These are phyloP conservation scores for Chaetoceros tenuissimus DNA, from an alignment of 108 stramenopile species.

Conservation along the genomic window DNA sequence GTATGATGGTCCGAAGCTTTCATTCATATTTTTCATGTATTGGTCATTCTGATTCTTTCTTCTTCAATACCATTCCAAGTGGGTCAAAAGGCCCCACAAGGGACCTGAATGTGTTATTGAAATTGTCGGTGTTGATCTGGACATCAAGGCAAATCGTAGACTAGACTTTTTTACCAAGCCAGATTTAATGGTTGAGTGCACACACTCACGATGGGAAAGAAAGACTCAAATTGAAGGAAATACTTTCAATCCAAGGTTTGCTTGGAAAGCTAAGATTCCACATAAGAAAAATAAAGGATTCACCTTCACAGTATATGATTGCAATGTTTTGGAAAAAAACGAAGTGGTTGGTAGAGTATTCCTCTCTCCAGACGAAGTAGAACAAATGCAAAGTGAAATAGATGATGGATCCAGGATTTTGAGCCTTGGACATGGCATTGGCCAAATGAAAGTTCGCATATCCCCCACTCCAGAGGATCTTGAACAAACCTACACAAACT, in stretches of 20 bases:
- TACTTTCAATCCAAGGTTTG: not conserved
- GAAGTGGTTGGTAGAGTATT: not conserved
- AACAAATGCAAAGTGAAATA: too few species aligned
- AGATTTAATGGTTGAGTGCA: not conserved
- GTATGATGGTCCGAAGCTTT: too few species aligned
- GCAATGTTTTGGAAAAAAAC: not conserved
- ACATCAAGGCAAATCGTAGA: not conserved
- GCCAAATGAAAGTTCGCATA: not conserved
- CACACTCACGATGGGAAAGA: not conserved
- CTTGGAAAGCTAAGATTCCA: not conserved
- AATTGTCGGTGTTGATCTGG: not conserved
- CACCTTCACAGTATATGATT: slow-evolving; percentile 2
- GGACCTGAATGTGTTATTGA: slow-evolving; percentile 1
- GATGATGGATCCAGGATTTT: too few species aligned
- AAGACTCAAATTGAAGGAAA: not conserved
- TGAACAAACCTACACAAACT: too few species aligned
- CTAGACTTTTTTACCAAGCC: not conserved
- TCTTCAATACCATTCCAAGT: too few species aligned
- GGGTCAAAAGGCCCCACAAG: slow-evolving; percentile 3
- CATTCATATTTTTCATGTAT: too few species aligned
- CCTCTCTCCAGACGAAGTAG: not conserved
- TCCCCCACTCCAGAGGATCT: not conserved
- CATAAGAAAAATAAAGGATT: not conserved
- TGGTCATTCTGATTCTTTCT: too few species aligned
- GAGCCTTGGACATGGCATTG: slow-evolving; percentile 2